phyloP scores from a whole-genome alignment of 768 basidiomycete species.

The Hydnum rufescens region DNA sequence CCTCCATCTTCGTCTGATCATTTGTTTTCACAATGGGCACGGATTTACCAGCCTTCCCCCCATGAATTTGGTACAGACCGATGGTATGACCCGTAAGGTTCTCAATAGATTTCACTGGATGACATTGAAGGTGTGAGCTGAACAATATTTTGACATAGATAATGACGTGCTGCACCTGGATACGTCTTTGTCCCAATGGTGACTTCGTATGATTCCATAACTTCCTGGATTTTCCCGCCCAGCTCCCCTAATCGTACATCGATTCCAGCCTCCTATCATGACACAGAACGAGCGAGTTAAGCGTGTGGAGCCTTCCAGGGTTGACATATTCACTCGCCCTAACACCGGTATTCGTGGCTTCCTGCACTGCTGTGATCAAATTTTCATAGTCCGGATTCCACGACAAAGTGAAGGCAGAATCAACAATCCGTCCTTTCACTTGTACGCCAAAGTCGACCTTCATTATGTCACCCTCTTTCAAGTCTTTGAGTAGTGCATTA shows the following conservation, averaged over 20 bases:
- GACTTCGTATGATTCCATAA: conserved; percentile 98
- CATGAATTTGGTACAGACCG: conserved; percentile 78
- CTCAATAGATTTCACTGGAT: conserved; percentile 79
- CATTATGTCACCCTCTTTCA: conserved; percentile 68
- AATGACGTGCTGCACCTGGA: conserved; percentile 32
- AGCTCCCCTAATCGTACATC: conserved; percentile 87
- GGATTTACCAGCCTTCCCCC: conserved; percentile 74
- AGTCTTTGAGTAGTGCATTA: conserved; percentile 22
- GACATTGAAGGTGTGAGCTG: background rate
- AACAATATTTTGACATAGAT: background rate
- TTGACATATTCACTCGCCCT: conserved; percentile 30
- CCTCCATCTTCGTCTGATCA: conserved; percentile 94
- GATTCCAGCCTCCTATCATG: conserved; percentile 78
- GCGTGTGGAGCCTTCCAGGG: background rate
- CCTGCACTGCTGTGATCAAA: conserved; percentile 76
- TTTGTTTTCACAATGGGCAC: conserved; percentile 76
- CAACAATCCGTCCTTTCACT: conserved; percentile 83
- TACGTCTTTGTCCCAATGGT: conserved; percentile 68
- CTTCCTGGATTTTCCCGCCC: conserved; percentile 83
- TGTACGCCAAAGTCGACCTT: conserved; percentile 98
- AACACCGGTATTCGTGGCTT: conserved; percentile 84
- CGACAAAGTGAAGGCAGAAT: conserved; percentile 76
- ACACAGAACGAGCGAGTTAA: background rate
- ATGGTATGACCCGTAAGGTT: conserved; percentile 95
- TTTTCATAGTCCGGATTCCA: conserved; percentile 83